Evolutionary conservation across 2,329 filamentous ascomycete genomes (phyloP).

Genomic region (Paecilomyces sp.): DNA sequence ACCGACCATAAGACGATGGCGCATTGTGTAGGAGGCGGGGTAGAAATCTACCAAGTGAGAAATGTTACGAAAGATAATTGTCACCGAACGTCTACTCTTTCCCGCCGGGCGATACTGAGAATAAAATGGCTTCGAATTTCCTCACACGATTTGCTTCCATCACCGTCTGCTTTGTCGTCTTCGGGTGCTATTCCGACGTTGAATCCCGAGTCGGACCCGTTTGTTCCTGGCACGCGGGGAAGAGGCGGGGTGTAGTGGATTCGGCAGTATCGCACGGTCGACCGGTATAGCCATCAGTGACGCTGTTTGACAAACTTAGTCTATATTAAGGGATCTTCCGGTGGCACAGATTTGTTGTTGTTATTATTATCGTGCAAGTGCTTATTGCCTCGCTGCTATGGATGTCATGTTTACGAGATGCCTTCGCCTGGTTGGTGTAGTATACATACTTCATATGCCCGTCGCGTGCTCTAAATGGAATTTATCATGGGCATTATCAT

Average conservation of each 20-base stretch:
- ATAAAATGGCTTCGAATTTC: neutral
- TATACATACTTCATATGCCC: too few species aligned
- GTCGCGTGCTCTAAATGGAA: too few species aligned
- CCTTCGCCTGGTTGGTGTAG: too few species aligned
- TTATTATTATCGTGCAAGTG: too few species aligned
- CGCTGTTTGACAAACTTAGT: neutral
- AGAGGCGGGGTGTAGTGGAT: neutral
- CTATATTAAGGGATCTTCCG: neutral
- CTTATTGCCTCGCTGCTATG: too few species aligned
- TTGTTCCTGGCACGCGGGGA: neutral
- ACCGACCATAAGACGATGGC: conserved; percentile 85
- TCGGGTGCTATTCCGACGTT: neutral
- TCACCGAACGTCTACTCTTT: neutral
- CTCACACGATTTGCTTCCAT: neutral
- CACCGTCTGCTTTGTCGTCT: neutral
- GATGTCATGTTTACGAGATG: too few species aligned
- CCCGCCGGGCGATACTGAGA: neutral
- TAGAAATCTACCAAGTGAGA: neutral
- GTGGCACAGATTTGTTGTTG: neutral
- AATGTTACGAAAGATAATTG: neutral
- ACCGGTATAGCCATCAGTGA: neutral
- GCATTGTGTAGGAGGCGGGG: conserved; percentile 45
- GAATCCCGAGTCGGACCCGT: neutral
- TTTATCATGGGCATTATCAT: too few species aligned
- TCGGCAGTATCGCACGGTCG: neutral